Evolutionary conservation across 2,329 filamentous ascomycete species (phyloP).

Genomic region (Ophiobolus disseminans): DNA sequence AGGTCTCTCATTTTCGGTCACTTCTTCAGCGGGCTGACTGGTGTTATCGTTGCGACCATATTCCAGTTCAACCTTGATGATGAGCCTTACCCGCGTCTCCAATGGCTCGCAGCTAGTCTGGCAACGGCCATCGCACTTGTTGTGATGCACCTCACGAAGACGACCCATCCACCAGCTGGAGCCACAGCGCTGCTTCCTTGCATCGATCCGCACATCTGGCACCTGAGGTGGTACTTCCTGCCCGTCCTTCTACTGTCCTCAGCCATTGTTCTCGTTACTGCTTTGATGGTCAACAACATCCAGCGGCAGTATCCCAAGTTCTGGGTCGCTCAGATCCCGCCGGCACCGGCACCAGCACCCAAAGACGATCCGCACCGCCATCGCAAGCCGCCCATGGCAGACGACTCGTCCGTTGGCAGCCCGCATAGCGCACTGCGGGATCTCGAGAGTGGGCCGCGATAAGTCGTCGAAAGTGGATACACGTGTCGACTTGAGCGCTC

Average conservation of each 20-base stretch:
- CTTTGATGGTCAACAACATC: slow-evolving; percentile 54
- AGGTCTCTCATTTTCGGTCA: slow-evolving; percentile 55
- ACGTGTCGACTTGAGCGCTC: too few relatives aligned
- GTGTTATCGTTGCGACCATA: slow-evolving; percentile 53
- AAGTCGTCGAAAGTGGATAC: too few relatives aligned
- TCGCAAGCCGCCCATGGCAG: slow-evolving; percentile 10
- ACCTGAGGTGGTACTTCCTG: slow-evolving; percentile 53
- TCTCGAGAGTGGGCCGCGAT: slow-evolving; percentile 24
- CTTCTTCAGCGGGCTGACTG: slow-evolving; percentile 52
- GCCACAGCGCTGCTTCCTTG: slow-evolving; percentile 55
- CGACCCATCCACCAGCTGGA: slow-evolving; percentile 57
- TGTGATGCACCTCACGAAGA: slow-evolving; percentile 57
- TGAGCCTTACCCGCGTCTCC: slow-evolving; percentile 35
- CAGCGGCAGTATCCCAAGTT: slow-evolving; percentile 55
- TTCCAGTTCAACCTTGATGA: slow-evolving; percentile 49
- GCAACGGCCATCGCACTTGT: slow-evolving; percentile 52
- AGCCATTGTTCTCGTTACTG: slow-evolving; percentile 49
- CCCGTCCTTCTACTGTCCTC: slow-evolving; percentile 52
- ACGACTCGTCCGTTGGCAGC: slow-evolving; percentile 17
- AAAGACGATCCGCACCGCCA: slow-evolving; percentile 14
- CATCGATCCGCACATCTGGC: slow-evolving; percentile 48
- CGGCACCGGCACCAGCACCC: slow-evolving; percentile 26
- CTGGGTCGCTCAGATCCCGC: slow-evolving; percentile 52
- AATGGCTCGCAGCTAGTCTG: slow-evolving; percentile 54
- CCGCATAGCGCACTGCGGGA: slow-evolving; percentile 19